These are phyloP conservation scores for Trichodelitschia bisporula DNA, from an alignment of 495 filamentous ascomycete species.

Conservation along the genomic window DNA sequence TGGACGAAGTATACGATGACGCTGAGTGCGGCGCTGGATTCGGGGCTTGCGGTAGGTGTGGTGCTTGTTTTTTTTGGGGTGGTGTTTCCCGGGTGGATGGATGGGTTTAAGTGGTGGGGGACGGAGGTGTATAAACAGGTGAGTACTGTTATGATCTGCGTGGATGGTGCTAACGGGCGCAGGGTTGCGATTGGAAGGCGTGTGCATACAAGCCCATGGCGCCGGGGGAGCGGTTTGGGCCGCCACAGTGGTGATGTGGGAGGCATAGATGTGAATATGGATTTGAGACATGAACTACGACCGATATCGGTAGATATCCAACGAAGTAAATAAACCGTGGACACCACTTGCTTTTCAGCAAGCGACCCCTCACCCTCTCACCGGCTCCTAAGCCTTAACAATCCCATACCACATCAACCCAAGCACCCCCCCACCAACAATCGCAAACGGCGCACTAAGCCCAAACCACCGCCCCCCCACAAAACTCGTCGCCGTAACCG, in stretches of 20 bases:
- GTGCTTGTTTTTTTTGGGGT: slow-evolving; percentile 67
- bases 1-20: slow-evolving; percentile 86
- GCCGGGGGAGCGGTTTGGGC: slow-evolving; percentile 9
- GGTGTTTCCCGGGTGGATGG: slow-evolving; percentile 40
- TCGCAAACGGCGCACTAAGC: slow-evolving; percentile 32
- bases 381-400: no score
- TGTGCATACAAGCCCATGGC: slow-evolving; percentile 10
- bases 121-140: slow-evolving; percentile 15
- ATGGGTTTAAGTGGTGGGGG: slow-evolving; percentile 14
- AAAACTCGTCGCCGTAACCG: slow-evolving; percentile 34
- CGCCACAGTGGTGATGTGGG: slow-evolving; percentile 10
- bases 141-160: neutral
- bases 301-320: no score
- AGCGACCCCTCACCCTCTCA: no score
- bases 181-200: slow-evolving; percentile 15
- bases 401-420: slow-evolving; percentile 45
- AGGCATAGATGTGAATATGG: no score
- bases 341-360: no score
- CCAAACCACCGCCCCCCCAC: slow-evolving; percentile 36
- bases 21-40: slow-evolving; percentile 57
- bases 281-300: no score
- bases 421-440: slow-evolving; percentile 36
- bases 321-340: no score
- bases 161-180: neutral
- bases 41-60: slow-evolving; percentile 52